Percentiles rank a stretch among this genome's conserved stretches.
These are phyloP conservation scores for Stephanocyclus meneghinianus DNA, from an alignment of 352 stramenopile genomes.

Conservation along the genomic window DNA sequence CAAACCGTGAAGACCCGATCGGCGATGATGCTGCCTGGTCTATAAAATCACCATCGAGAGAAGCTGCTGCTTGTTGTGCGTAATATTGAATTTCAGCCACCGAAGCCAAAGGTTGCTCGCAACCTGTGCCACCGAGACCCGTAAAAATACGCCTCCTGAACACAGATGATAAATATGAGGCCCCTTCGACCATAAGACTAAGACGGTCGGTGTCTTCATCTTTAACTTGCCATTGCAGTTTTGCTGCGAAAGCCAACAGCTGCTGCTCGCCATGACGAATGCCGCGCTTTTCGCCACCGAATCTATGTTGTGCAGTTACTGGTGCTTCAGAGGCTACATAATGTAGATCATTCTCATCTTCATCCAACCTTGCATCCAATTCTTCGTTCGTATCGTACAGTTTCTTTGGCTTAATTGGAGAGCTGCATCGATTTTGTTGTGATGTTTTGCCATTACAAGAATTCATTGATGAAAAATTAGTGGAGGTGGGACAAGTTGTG, in stretches of 20 bases:
- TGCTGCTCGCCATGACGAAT: background rate
- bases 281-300: background rate
- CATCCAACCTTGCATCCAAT: background rate
- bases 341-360: background rate
- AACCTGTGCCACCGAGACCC: too few species aligned
- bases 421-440: background rate
- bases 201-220: background rate
- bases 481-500: background rate
- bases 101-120: too few species aligned
- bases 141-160: too few species aligned
- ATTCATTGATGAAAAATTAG: background rate
- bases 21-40: background rate
- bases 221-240: background rate
- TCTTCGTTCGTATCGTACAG: background rate
- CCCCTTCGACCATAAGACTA: background rate
- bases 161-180: background rate
- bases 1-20: background rate
- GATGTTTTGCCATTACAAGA: background rate
- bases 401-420: constrained; percentile 9
- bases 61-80: background rate
- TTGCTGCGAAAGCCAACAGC: background rate
- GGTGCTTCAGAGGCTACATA: background rate
- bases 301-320: background rate
- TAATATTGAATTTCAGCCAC: background rate
- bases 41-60: background rate